These are phyloP conservation scores for Trichoderma sp. DNA, from an alignment of 2,329 filamentous ascomycete species.

Conservation along the genomic window DNA sequence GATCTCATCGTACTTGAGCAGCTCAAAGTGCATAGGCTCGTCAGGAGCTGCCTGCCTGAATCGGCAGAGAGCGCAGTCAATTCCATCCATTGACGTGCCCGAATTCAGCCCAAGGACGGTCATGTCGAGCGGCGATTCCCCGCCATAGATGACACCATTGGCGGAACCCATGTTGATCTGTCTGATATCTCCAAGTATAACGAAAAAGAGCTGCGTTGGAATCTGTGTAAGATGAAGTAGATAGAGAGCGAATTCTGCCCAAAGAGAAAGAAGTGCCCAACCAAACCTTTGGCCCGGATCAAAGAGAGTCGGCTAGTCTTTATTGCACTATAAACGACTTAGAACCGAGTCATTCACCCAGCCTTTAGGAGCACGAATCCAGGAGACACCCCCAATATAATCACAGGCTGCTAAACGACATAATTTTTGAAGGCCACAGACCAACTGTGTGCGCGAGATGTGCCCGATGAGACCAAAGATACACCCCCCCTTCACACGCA, in stretches of 20 bases:
- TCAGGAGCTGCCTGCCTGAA: conserved; percentile 54
- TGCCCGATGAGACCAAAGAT: conserved; percentile 4
- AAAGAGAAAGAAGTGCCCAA: not conserved
- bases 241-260: not conserved
- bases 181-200: not conserved
- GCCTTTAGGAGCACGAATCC: not conserved
- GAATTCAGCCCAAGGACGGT: conserved; percentile 52
- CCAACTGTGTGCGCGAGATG: conserved; percentile 2
- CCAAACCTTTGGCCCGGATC: not conserved
- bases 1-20: conserved; percentile 58
- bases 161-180: conserved; percentile 5
- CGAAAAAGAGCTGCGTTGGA: not conserved
- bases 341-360: not conserved
- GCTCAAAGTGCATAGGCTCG: conserved; percentile 53
- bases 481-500: not conserved
- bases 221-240: not conserved
- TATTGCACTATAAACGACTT: not conserved
- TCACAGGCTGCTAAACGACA: not conserved
- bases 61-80: conserved; percentile 57
- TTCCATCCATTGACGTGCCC: conserved; percentile 54
- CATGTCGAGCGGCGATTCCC: conserved; percentile 40
- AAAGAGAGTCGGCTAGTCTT: not conserved
- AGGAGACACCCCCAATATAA: not conserved
- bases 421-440: not conserved
- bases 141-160: not conserved